Base-by-base conservation (phyloP, 2,329 filamentous ascomycete genomes). In the Achaetomium macrosporum region DNA sequence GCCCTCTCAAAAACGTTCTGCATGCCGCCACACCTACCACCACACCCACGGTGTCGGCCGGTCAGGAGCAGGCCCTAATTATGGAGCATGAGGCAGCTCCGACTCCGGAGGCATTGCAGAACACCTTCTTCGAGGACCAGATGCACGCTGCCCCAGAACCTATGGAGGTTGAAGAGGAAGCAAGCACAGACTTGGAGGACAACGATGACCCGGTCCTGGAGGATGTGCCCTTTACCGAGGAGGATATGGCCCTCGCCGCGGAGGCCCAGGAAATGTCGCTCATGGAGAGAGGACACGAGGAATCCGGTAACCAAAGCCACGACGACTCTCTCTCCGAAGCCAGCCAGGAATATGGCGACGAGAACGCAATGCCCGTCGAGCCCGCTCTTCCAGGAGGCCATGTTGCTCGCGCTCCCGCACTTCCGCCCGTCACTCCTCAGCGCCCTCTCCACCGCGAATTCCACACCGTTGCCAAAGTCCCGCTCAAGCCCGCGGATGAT, bases 381-480 rank as follows among this genome's bases (percentile, higher is more conserved):
- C 76, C 76, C 16, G 69, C 70, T 19, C 67, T 80, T 31, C 56
- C 73, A 10, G 57, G 51, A 9, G 48, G 56, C 15, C 56, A 59
- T 20, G 59, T 55, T 19, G 46, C 57, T 6, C 54, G 59, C 15
- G 52, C 60, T 54, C 65, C 54, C 35, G 64, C 51, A 39, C 66
- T 71, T 1, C 65, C 67, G 2, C 80, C 79, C 1, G 69, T 74
- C 8, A 87, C 84, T 1, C 84, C 84, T 0, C 70, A 76, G 46
- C 76, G 80, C 15, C 68, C 71, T 0, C 62, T 74, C n/a, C 70
- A 68, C n/a, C 74, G 75, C 51, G 73, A 76, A n/a, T 80, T 85
- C 57, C 81, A 87, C 66, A 91, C 88, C 0, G 83, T 88, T 0
- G 87, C 85, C 25, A 91, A 90, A 69, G 82, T 91, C 5, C 87